Evolutionary conservation across 139 green algal species (phyloP).

Genomic region (Haematococcus sp.): DNA sequence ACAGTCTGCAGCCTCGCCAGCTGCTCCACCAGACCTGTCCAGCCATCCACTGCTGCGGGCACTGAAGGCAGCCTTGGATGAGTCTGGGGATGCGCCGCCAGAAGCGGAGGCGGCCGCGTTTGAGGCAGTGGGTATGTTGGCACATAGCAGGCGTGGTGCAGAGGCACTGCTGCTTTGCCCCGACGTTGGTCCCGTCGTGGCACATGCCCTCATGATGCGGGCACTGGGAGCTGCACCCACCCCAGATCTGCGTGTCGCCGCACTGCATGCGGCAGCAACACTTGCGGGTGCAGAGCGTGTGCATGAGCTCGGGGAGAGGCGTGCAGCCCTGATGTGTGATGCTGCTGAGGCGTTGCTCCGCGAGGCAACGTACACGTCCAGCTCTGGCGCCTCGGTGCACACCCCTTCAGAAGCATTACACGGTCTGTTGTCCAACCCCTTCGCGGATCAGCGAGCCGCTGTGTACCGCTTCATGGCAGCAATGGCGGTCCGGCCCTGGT

Average conservation of each 20-base stretch:
- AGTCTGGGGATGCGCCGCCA: not conserved
- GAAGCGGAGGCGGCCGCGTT: not conserved
- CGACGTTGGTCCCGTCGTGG: not conserved
- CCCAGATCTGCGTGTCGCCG: not conserved
- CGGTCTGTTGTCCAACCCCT: not conserved
- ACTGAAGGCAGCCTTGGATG: not conserved
- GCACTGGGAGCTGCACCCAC: conserved; percentile 9
- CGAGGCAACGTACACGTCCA: not conserved
- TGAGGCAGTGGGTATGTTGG: not conserved
- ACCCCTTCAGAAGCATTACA: not conserved
- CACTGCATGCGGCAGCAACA: not conserved
- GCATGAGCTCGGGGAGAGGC: conserved; percentile 4
- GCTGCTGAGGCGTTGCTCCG: not conserved
- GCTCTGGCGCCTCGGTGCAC: not conserved
- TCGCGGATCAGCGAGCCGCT: conserved; percentile 1
- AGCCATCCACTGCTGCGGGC: not conserved
- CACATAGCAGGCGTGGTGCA: not conserved
- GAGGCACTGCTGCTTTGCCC: not conserved
- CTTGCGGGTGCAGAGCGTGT: not conserved
- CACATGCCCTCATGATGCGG: not conserved
- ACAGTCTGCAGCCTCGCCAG: too few species aligned
- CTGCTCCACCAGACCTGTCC: not conserved
- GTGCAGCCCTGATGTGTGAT: not conserved
- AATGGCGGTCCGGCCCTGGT: conserved; percentile 3
- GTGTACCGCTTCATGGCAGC: conserved; percentile 2